Conservation (phyloP, 345 rosid genomes). For the Hirschfeldia incana region DNA sequence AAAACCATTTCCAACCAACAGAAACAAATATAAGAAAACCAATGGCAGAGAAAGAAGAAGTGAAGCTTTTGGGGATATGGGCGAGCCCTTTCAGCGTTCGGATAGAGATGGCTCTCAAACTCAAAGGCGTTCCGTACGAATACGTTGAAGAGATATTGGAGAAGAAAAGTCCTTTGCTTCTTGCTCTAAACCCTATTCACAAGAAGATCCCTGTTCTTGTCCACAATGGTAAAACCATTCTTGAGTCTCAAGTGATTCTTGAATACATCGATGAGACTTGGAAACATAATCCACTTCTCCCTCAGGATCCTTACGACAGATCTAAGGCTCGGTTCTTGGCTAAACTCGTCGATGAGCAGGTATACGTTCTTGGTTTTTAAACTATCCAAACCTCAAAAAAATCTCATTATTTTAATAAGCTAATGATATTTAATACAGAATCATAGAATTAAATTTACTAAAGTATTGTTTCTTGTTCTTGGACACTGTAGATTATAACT, state of each 20-base stretch:
- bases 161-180: constrained; percentile 44
- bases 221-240: constrained; percentile 45
- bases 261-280: constrained; percentile 57
- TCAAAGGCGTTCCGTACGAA: constrained; percentile 47
- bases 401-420: not conserved
- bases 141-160: constrained; percentile 44
- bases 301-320: constrained; percentile 46
- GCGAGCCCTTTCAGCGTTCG: constrained; percentile 46
- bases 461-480: not conserved
- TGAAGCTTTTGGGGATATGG: constrained; percentile 50
- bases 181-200: constrained; percentile 45
- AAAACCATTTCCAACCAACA: constrained; percentile 4
- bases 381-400: not conserved
- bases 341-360: constrained; percentile 44
- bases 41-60: constrained; percentile 43
- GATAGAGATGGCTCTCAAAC: constrained; percentile 46
- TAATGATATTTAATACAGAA: not conserved
- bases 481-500: not conserved
- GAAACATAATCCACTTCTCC: constrained; percentile 43
- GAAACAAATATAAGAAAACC: not conserved
- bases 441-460: not conserved
- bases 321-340: constrained; percentile 49
- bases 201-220: constrained; percentile 53
- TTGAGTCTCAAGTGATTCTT: constrained; percentile 46
- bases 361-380: not conserved